Conservation (phyloP, 169 alveolate genomes). For the Hammondia hammondi region DNA sequence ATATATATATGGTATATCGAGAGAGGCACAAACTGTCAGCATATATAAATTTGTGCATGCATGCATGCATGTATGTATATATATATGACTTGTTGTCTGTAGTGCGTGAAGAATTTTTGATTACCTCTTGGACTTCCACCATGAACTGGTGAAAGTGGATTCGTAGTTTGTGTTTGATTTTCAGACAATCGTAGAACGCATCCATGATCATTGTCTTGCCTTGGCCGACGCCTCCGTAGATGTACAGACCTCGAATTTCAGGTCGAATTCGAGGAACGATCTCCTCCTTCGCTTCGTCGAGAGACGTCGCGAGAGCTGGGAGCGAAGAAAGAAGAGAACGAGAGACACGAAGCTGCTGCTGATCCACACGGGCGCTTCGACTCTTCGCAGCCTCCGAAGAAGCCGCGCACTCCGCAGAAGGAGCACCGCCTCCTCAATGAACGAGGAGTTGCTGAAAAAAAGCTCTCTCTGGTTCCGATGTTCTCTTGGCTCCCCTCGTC, state of each 20-base stretch:
- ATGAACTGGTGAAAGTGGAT: constrained; percentile 84
- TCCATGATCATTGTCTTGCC: constrained; percentile 89
- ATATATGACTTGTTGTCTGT: neutral
- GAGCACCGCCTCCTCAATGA: too few relatives aligned
- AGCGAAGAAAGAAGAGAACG: too few relatives aligned
- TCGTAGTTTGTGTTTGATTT: constrained; percentile 75
- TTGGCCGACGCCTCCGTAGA: constrained; percentile 88
- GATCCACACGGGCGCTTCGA: too few relatives aligned
- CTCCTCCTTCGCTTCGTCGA: neutral
- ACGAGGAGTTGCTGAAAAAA: too few relatives aligned
- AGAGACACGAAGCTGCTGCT: too few relatives aligned
- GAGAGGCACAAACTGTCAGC: too few relatives aligned
- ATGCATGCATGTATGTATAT: neutral
- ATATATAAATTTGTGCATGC: too few relatives aligned
- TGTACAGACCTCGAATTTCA: constrained; percentile 75
- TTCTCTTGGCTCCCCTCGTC: too few relatives aligned
- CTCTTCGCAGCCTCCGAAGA: too few relatives aligned
- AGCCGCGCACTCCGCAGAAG: too few relatives aligned
- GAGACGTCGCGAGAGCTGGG: neutral
- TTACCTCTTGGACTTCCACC: constrained; percentile 77
- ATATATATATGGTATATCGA: neutral
- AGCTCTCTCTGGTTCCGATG: too few relatives aligned
- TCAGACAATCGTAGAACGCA: constrained; percentile 78
- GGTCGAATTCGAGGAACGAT: neutral
- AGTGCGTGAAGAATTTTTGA: neutral